Base-by-base conservation (phyloP, 805 yeast genomes). In the Pichia scutulata region DNA sequence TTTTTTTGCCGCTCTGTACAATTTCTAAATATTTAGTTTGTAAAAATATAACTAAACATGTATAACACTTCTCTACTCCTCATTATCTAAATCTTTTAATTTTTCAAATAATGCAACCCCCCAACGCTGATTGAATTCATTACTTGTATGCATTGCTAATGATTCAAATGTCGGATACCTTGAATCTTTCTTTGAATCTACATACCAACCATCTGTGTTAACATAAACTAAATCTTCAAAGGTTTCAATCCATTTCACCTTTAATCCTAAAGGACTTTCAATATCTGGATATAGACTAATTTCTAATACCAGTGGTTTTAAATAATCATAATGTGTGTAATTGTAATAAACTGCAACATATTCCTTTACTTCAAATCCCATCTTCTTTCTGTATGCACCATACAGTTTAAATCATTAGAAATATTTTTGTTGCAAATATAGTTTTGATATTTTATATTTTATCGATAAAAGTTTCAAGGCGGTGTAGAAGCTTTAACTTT, bases 141-240 rank as follows among this genome's bases (percentile, higher is more conserved):
- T 12, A 45, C 59, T 58, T 24, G 46, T 37, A 7, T 48, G 44
- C 49, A 52, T 49, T 4, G 63, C 61, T 7, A 65, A 47, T 18
- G 62, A 53, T 47, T 66, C 69, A 55, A 66, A 66, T 2, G 68
- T 64, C 26, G 70, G 68, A 48, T 52, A 58, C 7, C 44, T 39
- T 7, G 4, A 21, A 12, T 14, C 26, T 23, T 33, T 39, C 6
- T 41, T 22, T n/a, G 37, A 14, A 4, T 12, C 18, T 7, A 33
- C 19, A 43, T 47, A 60, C 70, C 70, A 66, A 1, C 70, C 70
- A 44, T 57, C 51, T 2, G 42, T 46, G 23, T 56, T 47, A 19
- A 65, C 66, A 12, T 45, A 46, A 1, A 64, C 54, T 2, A 13
- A 4, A 16, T 50, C 52, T 14, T 19, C 18, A 4, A 14, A 13